Base-by-base conservation (phyloP, 148 eudicot species). In the Silene latifolia region DNA sequence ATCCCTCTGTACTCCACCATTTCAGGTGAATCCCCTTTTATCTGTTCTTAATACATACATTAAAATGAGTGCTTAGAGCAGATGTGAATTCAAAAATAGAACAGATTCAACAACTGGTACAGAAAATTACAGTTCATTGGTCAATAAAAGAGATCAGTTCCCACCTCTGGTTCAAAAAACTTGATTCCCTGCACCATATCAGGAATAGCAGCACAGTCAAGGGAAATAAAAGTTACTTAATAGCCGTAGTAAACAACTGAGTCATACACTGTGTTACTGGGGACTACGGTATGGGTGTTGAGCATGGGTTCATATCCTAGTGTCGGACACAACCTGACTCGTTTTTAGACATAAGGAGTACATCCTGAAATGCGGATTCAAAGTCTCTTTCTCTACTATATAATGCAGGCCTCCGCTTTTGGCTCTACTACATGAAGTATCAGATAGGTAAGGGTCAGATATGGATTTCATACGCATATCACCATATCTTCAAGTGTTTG, bases 131-230 rank as follows among this genome's bases (percentile, higher is more conserved):
- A 62, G 65, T 69, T 51, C 29, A 19, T 15, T 47, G 63, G 18
- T 74, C 46, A 69, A 74, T 25, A 61, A 61, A 79, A 63, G 78
- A 64, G 69, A 79, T 81, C 72, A 74, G 72, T 63, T 78, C 86
- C 61, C 81, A 95, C 98, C 99, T 95, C 99, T 73, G 99, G 99
- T 86, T 95, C 97, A 81, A 95, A 92, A 83, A 95, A 95, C 88
- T 90, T 95, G 92, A 95, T 89, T 39, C 98, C 98, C 98, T 95
- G 92, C 44, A 84, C 54, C 82, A 42, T 3, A 60, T 42, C 67
- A 85, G 19, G 10, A 78, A 72, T 56, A 67, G 48, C 76, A 82
- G 67, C 67, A 59, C 32, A 13, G 58, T 71, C 21, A 78, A 64
- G 47, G 63, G 51, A 76, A 48, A 42, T 35, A 29, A 66, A 54